Percentiles rank a stretch among this genome's conserved stretches.
Conservation (phyloP, 805 yeast species). For the Ogataea corticis region DNA sequence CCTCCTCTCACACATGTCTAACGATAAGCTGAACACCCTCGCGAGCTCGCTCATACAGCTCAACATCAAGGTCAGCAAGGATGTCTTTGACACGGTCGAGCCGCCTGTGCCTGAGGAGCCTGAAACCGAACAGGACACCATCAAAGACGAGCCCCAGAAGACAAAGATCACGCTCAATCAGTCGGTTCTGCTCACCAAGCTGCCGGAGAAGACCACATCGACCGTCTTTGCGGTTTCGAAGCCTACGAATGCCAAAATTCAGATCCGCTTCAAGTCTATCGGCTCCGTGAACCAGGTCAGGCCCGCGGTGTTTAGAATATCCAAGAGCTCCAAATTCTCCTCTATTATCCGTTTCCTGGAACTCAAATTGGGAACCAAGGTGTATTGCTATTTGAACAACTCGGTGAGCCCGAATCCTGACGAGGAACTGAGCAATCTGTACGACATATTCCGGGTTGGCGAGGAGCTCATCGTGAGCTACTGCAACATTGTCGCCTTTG, state of each 20-base stretch:
- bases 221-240: slow-evolving; percentile 22
- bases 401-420: slow-evolving; percentile 48
- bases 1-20: no score
- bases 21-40: slow-evolving; percentile 8
- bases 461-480: slow-evolving; percentile 46
- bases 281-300: slow-evolving; percentile 53
- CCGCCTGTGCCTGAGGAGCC: slow-evolving; percentile 4
- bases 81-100: neutral
- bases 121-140: slow-evolving; percentile 10
- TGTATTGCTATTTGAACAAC: slow-evolving; percentile 46
- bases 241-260: slow-evolving; percentile 35
- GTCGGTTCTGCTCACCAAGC: slow-evolving; percentile 26
- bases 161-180: slow-evolving; percentile 33
- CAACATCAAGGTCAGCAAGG: slow-evolving; percentile 20
- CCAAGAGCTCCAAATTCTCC: slow-evolving; percentile 46
- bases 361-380: slow-evolving; percentile 35
- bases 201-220: slow-evolving; percentile 27
- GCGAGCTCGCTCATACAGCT: slow-evolving; percentile 20
- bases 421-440: slow-evolving; percentile 41
- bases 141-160: slow-evolving; percentile 22
- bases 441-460: slow-evolving; percentile 35
- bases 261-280: slow-evolving; percentile 58
- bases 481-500: slow-evolving; percentile 48
- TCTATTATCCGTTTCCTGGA: slow-evolving; percentile 47
- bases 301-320: slow-evolving; percentile 52